Evolutionary conservation across 805 yeast species (phyloP).

Genomic region (Pichia gijzeniarum): DNA sequence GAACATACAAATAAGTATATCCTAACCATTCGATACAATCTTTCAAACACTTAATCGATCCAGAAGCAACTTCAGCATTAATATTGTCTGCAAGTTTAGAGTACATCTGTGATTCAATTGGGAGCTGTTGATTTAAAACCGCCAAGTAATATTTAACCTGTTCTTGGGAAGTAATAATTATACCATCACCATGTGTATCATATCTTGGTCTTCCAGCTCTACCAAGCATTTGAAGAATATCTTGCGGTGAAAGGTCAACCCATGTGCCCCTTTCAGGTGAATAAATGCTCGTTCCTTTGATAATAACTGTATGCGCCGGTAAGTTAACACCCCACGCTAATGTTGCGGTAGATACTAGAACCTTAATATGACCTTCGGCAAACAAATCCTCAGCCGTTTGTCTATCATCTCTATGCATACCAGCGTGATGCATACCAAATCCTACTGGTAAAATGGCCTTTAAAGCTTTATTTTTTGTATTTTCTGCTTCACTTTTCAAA

Average conservation of each 20-base stretch:
- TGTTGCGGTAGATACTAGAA: conserved; percentile 85
- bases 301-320: conserved; percentile 91
- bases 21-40: conserved; percentile 82
- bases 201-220: conserved; percentile 97
- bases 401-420: conserved; percentile 67
- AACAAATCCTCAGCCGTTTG: conserved; percentile 76
- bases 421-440: conserved; percentile 91
- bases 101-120: conserved; percentile 85
- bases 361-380: conserved; percentile 81
- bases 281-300: conserved; percentile 90
- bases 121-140: conserved; percentile 82
- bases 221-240: conserved; percentile 94
- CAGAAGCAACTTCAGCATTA: conserved; percentile 83
- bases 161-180: conserved; percentile 79
- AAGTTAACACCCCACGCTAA: conserved; percentile 96
- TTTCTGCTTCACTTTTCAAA: conserved; percentile 54
- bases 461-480: conserved; percentile 46
- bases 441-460: conserved; percentile 62
- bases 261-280: conserved; percentile 86
- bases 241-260: conserved; percentile 92
- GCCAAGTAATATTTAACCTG: conserved; percentile 87
- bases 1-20: conserved; percentile 67
- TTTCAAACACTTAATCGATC: conserved; percentile 49
- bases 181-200: conserved; percentile 90
- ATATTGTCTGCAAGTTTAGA: conserved; percentile 62